Evolutionary conservation across 1,284 basidiomycete genomes (phyloP).

Genomic region (Cryptococcus deneoformans): DNA sequence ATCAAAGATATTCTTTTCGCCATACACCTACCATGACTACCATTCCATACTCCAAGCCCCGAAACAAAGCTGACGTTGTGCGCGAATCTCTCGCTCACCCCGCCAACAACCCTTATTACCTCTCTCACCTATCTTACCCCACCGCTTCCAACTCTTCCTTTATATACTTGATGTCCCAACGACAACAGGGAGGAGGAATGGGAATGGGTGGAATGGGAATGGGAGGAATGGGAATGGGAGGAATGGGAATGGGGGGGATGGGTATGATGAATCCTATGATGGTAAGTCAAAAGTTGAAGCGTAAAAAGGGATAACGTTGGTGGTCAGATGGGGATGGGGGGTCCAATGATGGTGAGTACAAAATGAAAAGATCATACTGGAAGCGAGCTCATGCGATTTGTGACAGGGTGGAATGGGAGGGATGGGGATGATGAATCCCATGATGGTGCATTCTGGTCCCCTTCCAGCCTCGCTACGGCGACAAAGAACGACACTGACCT

Average conservation of each 20-base stretch:
- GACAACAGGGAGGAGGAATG: not conserved
- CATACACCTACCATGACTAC: not conserved
- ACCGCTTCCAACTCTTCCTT: not conserved
- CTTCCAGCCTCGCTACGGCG: too few relatives aligned
- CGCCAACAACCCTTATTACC: slow-evolving; percentile 2
- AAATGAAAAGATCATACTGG: too few relatives aligned
- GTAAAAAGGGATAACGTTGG: not conserved
- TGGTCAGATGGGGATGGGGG: slow-evolving; percentile 4
- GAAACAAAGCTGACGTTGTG: slow-evolving; percentile 19
- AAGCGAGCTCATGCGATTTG: too few relatives aligned
- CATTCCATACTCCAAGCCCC: slow-evolving; percentile 2
- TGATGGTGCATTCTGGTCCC: slow-evolving; percentile 7
- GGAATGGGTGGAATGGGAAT: slow-evolving; percentile 21
- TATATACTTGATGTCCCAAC: not conserved
- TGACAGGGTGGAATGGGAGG: not conserved
- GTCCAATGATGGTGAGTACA: slow-evolving; percentile 12
- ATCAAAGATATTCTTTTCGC: not conserved
- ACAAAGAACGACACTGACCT: too few relatives aligned
- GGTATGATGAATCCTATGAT: slow-evolving; percentile 11
- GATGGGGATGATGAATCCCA: slow-evolving; percentile 14
- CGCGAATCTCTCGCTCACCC: slow-evolving; percentile 6
- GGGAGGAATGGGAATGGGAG: slow-evolving; percentile 11
- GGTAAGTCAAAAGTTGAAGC: not conserved
- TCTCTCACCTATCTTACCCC: not conserved
- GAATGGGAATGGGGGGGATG: not conserved